These are phyloP conservation scores for Plicaturopsis crispa DNA, from an alignment of 768 basidiomycete species.

Conservation along the genomic window DNA sequence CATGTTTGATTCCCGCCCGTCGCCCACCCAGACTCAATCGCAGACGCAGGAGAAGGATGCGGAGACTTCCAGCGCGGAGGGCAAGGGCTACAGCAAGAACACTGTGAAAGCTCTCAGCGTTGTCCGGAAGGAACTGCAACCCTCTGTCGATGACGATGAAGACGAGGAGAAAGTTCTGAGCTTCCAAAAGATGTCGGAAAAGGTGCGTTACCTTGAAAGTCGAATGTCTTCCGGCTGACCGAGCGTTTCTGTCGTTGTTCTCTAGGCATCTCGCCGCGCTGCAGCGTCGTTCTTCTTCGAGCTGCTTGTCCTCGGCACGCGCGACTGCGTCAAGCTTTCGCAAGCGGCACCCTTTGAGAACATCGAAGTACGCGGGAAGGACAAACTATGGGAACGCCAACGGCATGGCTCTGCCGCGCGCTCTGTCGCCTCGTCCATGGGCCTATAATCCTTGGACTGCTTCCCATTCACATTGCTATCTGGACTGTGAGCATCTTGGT, in stretches of 20 bases:
- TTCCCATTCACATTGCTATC: neutral
- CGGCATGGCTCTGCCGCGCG: conserved; percentile 33
- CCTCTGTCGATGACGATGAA: conserved; percentile 33
- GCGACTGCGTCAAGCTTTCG: conserved; percentile 79
- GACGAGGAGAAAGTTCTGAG: conserved; percentile 57
- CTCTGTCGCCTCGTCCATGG: conserved; percentile 39
- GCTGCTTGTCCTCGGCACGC: conserved; percentile 86
- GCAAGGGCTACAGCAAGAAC: conserved; percentile 81
- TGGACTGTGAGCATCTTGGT: too few relatives aligned
- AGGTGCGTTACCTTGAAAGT: conserved; percentile 36
- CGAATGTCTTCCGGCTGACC: conserved; percentile 2
- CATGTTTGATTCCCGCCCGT: conserved; percentile 64
- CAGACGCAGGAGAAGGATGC: conserved; percentile 34
- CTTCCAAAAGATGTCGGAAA: conserved; percentile 73
- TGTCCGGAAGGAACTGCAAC: conserved; percentile 65
- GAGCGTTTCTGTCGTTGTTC: neutral
- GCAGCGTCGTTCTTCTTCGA: conserved; percentile 98
- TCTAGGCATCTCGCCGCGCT: conserved; percentile 80
- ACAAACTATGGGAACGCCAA: conserved; percentile 78
- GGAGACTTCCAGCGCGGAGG: conserved; percentile 38
- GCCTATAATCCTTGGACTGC: conserved; percentile 16
- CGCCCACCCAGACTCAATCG: conserved; percentile 38
- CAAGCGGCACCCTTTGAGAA: conserved; percentile 77
- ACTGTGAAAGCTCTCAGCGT: conserved; percentile 78
- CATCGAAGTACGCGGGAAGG: conserved; percentile 76